Percentiles rank a stretch among this genome's conserved stretches.
These are phyloP conservation scores for Cytospora mali DNA, from an alignment of 2,329 filamentous ascomycete genomes.

Conservation along the genomic window DNA sequence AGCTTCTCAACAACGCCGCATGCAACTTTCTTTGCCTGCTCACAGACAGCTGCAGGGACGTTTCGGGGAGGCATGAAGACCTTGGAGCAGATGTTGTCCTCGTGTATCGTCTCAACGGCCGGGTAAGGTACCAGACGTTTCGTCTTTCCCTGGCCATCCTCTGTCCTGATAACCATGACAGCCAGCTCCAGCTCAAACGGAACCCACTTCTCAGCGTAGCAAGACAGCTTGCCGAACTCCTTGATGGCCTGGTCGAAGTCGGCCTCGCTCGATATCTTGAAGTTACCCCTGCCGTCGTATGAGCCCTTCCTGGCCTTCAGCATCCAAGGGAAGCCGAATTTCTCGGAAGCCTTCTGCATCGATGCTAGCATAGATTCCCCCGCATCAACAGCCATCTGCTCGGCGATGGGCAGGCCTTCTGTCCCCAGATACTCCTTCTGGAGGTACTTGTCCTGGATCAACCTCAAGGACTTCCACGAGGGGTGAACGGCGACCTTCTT, in stretches of 20 bases:
- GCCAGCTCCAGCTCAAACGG: slow-evolving; percentile 85
- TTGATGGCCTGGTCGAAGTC: slow-evolving; percentile 66
- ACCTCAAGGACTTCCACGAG: slow-evolving; percentile 81
- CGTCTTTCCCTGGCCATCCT: slow-evolving; percentile 60
- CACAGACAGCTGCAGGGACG: slow-evolving; percentile 61
- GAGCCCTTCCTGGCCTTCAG: slow-evolving; percentile 88
- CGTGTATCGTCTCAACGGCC: slow-evolving; percentile 90
- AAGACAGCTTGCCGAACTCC: slow-evolving; percentile 67
- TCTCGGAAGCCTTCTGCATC: slow-evolving; percentile 62
- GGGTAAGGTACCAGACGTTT: slow-evolving; percentile 72
- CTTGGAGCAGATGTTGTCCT: slow-evolving; percentile 93
- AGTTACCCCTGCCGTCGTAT: slow-evolving; percentile 83
- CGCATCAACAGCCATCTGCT: slow-evolving; percentile 65
- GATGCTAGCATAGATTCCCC: slow-evolving; percentile 59
- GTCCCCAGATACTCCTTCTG: slow-evolving; percentile 81
- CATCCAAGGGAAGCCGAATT: slow-evolving; percentile 85
- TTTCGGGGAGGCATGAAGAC: slow-evolving; percentile 83
- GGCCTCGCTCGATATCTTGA: slow-evolving; percentile 48
- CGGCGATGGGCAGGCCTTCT: slow-evolving; percentile 71
- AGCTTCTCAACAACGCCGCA: slow-evolving; percentile 78
- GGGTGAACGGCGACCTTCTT: slow-evolving; percentile 70
- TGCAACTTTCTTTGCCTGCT: slow-evolving; percentile 74
- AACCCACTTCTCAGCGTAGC: slow-evolving; percentile 91
- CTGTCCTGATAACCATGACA: slow-evolving; percentile 92
- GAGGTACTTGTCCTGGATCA: slow-evolving; percentile 90